Evolutionary conservation across 305 asterid species (phyloP), one percentile per base, ranked within the genome.

Genomic region (Rubia tinctorum): DNA sequence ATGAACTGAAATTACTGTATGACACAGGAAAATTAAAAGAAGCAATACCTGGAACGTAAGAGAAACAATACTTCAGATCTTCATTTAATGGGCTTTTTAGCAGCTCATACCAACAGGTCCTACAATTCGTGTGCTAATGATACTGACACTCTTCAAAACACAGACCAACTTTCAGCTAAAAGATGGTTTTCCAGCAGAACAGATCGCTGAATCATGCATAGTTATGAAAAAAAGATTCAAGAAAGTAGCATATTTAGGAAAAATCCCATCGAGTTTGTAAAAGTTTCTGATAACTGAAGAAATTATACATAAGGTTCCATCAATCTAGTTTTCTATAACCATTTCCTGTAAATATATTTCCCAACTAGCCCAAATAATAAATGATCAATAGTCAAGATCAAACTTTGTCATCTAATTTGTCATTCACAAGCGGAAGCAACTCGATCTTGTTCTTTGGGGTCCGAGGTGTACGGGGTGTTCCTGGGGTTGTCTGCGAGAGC

Each of bases 341-440:
- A 49, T 68, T 60, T 73, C 71, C 75, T 60, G 17, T 59, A 69
- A 62, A 37, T 71, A 40, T 71, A 56, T 18, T 44, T 68, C 74
- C 81, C 49, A 34, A 18, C 67, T 59, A 73, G 51, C 65, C 47
- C 8, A 40, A 60, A 71, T 40, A 34, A 39, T 45, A 59, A 61
- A 61, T 61, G 39, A 60, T 58, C 55, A 60, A 59, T 39, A 7
- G 63, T 56, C 59, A 63, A 8, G 42, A 56, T 71, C 59, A 86
- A 66, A 88, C 97, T 81, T 88, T 91, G 79, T 91, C 91, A 0
- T 92, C 93, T 73, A 86, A 73, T 77, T 89, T 89, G 0, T 93
- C 97, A 37, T 75, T 80, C 60, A 87, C 88, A 63, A 90, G 85
- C 1, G 97, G 97, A 70, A 85, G 76, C 82, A 84, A 43, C 88